Evolutionary conservation across 495 filamentous ascomycete genomes (phyloP).

Genomic region (Halenospora varia): DNA sequence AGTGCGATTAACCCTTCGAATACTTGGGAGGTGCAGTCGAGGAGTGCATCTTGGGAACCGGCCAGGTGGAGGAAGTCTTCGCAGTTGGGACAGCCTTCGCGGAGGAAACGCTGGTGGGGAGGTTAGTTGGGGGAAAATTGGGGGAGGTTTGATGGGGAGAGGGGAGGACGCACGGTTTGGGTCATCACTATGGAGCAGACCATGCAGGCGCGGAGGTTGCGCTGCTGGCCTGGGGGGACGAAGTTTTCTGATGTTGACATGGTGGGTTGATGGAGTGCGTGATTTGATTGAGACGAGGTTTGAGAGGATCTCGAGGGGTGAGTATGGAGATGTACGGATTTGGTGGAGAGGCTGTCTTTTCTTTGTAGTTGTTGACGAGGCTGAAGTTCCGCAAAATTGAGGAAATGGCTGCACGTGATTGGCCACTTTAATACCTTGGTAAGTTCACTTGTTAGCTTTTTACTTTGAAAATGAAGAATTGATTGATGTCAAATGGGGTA

Average conservation of each 20-base stretch:
- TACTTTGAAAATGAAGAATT: too few relatives aligned
- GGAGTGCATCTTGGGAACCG: slow-evolving; percentile 71
- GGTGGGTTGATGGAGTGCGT: not conserved
- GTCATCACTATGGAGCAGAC: slow-evolving; percentile 91
- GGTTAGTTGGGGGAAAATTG: not conserved
- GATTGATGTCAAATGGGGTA: too few relatives aligned
- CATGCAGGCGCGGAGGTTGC: slow-evolving; percentile 94
- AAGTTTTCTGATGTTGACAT: slow-evolving; percentile 34
- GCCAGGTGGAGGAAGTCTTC: slow-evolving; percentile 81
- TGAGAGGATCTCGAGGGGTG: not conserved
- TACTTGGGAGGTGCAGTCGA: slow-evolving; percentile 91
- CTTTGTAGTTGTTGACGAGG: not conserved
- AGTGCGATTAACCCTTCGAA: slow-evolving; percentile 87
- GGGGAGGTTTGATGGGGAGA: slow-evolving; percentile 1
- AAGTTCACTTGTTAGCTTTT: too few relatives aligned
- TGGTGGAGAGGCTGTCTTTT: not conserved
- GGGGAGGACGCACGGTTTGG: slow-evolving; percentile 51
- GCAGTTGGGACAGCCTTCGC: slow-evolving; percentile 93
- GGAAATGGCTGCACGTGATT: too few relatives aligned
- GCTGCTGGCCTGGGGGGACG: slow-evolving; percentile 64
- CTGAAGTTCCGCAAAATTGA: not conserved
- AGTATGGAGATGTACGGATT: not conserved
- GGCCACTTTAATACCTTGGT: too few relatives aligned
- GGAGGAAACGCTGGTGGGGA: slow-evolving; percentile 62
- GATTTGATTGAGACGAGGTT: too few relatives aligned